Evolutionary conservation across 768 basidiomycete species (phyloP), one percentile per base, ranked within the genome.

Genomic region (Lanmaoa rubissima): DNA sequence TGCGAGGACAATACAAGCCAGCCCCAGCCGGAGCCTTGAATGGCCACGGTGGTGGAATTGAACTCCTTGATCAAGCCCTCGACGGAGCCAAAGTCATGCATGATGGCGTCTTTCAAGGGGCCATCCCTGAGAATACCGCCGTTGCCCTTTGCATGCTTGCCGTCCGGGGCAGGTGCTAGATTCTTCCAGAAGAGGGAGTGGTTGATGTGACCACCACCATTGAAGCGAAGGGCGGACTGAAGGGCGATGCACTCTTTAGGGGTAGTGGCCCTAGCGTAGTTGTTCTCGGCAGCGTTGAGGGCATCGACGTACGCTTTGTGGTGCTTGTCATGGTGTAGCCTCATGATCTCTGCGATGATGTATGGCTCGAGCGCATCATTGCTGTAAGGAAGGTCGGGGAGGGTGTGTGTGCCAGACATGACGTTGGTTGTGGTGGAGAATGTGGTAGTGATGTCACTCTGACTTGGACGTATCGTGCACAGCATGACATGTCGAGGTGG

Each of bases 151-250:
- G 74, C 73, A 62, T 82, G 82, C 19, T 69, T 69, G 24, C 78
- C 73, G 32, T 67, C 57, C 2, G 57, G 61, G 12, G 84, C 69
- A 7, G 91, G 90, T 2, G 92, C 84, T 57, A 97, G 84, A 79
- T 95, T 95, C 80, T 85, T 91, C 95, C 95, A 97, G 80, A 98
- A 98, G 58, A 96, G 86, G 51, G 94, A 91, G 78, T 94, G 92
- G 76, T 94, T 94, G 80, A 94, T 92, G 75, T 92, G 94, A n/a
- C 65, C 66, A 12, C 67, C 67, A 5, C 67, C 66, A 26, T 67
- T 69, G 62, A 69, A 67, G 4, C 65, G 59, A 16, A 69, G 32
- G 45, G 52, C 61, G 6, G 67, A 63, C 57, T 67, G 67, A 7
- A 67, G 67, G 42, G 67, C 67, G 49, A 69, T 67, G 48, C 66